Conservation (phyloP, 257 asterid species). For the Lavandula angustifolia region DNA sequence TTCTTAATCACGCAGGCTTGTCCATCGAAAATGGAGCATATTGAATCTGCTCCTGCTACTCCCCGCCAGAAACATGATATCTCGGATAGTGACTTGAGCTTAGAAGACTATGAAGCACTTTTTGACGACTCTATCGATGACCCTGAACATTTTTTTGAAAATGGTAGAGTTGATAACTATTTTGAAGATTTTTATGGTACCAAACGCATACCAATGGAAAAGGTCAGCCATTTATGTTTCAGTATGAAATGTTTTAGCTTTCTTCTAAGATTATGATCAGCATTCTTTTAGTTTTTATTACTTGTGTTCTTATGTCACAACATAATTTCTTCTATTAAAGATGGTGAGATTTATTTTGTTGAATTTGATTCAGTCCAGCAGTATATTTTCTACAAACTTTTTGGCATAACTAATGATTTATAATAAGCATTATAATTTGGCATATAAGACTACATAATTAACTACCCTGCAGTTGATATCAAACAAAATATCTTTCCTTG, state of each 20-base stretch:
- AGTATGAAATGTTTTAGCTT: slow-evolving; percentile 4
- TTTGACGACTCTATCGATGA: slow-evolving; percentile 45
- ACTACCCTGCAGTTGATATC: background rate
- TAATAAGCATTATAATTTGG: background rate
- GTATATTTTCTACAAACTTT: too few relatives aligned
- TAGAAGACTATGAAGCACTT: slow-evolving; percentile 42
- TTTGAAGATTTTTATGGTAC: slow-evolving; percentile 35
- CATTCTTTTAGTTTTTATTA: slow-evolving; percentile 4
- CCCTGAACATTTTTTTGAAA: slow-evolving; percentile 38
- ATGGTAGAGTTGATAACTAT: slow-evolving; percentile 44
- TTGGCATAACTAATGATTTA: background rate
- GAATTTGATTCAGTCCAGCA: too few relatives aligned
- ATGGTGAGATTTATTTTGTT: too few relatives aligned
- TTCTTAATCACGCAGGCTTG: slow-evolving; percentile 39
- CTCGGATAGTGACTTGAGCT: slow-evolving; percentile 46
- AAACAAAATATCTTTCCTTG: background rate
- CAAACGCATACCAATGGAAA: slow-evolving; percentile 31
- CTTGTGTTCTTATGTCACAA: too few relatives aligned
- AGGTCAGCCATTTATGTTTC: slow-evolving; percentile 35
- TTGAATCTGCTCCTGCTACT: slow-evolving; percentile 31
- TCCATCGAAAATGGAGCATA: slow-evolving; percentile 29
- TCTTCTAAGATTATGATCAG: slow-evolving; percentile 8
- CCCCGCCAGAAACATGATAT: slow-evolving; percentile 39
- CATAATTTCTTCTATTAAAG: too few relatives aligned
- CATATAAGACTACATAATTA: background rate